Percentiles rank a stretch among this genome's conserved stretches.
These are phyloP conservation scores for Boeremia exigua DNA, from an alignment of 2,329 filamentous ascomycete species.

Conservation along the genomic window DNA sequence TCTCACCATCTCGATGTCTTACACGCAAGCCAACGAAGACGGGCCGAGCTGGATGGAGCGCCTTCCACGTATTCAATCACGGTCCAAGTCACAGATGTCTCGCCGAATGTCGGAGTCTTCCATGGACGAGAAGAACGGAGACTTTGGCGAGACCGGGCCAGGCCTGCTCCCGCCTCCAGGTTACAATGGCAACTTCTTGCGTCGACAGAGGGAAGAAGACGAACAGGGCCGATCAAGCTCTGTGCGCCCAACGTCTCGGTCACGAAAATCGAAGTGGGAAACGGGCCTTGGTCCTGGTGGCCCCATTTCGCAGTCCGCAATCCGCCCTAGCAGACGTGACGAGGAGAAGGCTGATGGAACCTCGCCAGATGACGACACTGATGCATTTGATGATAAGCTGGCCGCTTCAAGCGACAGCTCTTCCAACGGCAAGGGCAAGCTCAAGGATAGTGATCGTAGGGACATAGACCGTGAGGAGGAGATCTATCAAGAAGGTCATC, in stretches of 20 bases:
- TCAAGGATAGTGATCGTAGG: conserved; percentile 30
- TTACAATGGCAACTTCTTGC: conserved; percentile 76
- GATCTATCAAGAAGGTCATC: conserved; percentile 79
- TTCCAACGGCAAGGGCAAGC: conserved; percentile 43
- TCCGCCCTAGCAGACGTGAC: conserved; percentile 66
- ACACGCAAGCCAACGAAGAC: conserved; percentile 87
- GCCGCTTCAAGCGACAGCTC: conserved; percentile 48
- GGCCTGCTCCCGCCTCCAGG: conserved; percentile 76
- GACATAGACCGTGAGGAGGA: conserved; percentile 57
- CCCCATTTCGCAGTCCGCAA: conserved; percentile 87
- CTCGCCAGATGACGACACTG: conserved; percentile 53
- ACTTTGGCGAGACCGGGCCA: conserved; percentile 58
- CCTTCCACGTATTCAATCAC: conserved; percentile 80
- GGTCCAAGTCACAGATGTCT: conserved; percentile 81
- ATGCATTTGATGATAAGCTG: conserved; percentile 52
- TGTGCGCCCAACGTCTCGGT: conserved; percentile 60
- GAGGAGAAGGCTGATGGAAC: conserved; percentile 41
- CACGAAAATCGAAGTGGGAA: conserved; percentile 68
- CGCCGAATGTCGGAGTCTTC: conserved; percentile 67
- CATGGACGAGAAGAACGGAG: conserved; percentile 63
- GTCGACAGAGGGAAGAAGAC: conserved; percentile 79
- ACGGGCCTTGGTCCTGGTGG: conserved; percentile 78
- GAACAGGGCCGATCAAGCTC: conserved; percentile 63
- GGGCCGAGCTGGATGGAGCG: conserved; percentile 95
- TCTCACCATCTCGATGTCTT: conserved; percentile 91